phyloP scores from a whole-genome alignment of 1,284 basidiomycete species.

The Malassezia japonica region DNA sequence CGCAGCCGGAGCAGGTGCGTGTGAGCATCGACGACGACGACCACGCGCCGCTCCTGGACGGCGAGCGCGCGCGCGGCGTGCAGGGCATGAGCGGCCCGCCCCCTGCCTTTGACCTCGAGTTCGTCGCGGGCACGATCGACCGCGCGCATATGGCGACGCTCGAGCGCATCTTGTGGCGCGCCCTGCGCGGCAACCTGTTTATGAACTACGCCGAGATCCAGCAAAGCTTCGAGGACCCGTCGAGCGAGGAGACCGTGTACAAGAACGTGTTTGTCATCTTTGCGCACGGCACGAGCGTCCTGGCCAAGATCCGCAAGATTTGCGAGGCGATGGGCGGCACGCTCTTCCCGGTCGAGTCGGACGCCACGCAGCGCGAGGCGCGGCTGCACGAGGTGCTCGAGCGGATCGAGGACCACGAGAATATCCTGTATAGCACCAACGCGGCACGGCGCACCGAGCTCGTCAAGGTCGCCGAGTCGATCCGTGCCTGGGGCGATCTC shows the following conservation, averaged over 20 bases:
- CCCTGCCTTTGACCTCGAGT: conserved; percentile 63
- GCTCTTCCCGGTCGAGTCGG: conserved; percentile 88
- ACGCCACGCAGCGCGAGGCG: conserved; percentile 80
- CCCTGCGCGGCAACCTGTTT: conserved; percentile 93
- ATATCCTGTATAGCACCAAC: conserved; percentile 59
- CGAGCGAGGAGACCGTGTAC: conserved; percentile 52
- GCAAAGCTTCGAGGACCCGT: conserved; percentile 80
- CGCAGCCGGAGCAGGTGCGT: conserved; percentile 67
- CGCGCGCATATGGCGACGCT: conserved; percentile 83
- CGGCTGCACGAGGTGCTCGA: conserved; percentile 77
- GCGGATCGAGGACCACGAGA: conserved; percentile 85
- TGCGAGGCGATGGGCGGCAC: conserved; percentile 97
- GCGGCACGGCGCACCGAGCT: conserved; percentile 73
- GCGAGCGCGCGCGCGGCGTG: conserved; percentile 53
- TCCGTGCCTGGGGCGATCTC: conserved; percentile 85
- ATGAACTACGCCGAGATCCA: conserved; percentile 95
- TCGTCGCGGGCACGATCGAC: conserved; percentile 93
- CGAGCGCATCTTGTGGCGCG: conserved; percentile 95
- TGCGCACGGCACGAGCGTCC: conserved; percentile 83
- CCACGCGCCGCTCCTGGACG: conserved; percentile 74
- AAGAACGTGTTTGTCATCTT: conserved; percentile 99
- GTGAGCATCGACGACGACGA: conserved; percentile 67
- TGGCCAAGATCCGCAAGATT: conserved; percentile 95
- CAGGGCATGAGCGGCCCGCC: conserved; percentile 34
- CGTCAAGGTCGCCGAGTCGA: conserved; percentile 70